phyloP scores from a whole-genome alignment of 202 grass and related monocot species.

The Carex sylvatica region DNA sequence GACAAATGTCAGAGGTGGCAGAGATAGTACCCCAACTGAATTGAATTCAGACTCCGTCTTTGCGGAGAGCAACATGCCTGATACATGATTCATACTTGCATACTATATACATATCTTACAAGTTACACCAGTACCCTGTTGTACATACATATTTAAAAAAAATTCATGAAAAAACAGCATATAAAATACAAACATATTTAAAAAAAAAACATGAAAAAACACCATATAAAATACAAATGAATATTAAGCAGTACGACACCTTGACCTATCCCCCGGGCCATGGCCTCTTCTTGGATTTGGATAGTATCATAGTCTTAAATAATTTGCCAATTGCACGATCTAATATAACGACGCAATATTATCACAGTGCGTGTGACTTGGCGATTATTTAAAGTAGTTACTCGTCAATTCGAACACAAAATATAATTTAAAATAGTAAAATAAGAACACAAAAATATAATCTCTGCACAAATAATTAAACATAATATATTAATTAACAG shows the following conservation, averaged over 20 bases:
- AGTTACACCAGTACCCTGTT: conserved; percentile 1
- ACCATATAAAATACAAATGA: not conserved
- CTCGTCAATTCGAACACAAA: no score
- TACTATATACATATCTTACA: not conserved
- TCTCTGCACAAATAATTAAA: not conserved
- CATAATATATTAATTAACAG: not conserved
- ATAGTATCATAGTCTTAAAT: not conserved
- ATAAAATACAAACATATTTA: not conserved
- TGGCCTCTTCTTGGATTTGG: not conserved
- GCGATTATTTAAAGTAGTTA: no score
- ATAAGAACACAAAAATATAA: not conserved
- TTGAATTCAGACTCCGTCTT: conserved; percentile 7
- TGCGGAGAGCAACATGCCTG: not conserved
- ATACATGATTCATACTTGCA: conserved; percentile 17
- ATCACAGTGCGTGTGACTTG: no score
- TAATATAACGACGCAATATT: not conserved
- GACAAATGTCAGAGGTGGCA: conserved; percentile 20
- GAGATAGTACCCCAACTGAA: not conserved
- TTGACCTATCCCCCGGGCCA: not conserved
- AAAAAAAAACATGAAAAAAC: not conserved
- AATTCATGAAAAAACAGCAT: not conserved
- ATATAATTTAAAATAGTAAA: no score
- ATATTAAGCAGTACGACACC: not conserved
- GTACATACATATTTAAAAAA: not conserved
- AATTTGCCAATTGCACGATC: not conserved